Base-by-base conservation (phyloP, 1,139 yeast genomes). In the Pichia kudriavzevii region DNA sequence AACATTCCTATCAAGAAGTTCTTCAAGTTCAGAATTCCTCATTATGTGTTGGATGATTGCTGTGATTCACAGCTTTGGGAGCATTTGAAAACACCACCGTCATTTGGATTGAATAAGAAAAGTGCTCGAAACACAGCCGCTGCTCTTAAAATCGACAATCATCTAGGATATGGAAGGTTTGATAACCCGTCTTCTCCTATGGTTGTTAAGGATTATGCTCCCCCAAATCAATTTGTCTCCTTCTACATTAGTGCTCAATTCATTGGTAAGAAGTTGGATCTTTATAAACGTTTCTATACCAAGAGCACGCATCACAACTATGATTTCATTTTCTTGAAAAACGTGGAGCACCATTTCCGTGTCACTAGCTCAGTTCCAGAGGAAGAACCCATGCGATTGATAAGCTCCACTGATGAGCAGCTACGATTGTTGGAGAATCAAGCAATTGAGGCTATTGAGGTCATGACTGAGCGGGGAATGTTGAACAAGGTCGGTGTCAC, bases 1-100 rank as follows among this genome's bases (percentile, higher is more conserved):
- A 35, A 35, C n/a, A 20, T 26, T 7, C 15, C 16, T 12, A 30
- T 36, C 6, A 39, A 35, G 14, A 36, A 39, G 17, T 39, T 32
- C 48, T 77, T 79, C 53, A 69, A 73, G 20, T 79, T 79, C 56
- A 73, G 67, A 50, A 67, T 79, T 36, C 88, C 87, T 0, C 60
- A 61, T 21, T 66, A 64, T 38, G 55, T 75, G 26, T 57, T 79
- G 22, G 87, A 79, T 47, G 68, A 67, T 26, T 59, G 66, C 3
- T 79, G 87, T 52, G 61, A 68, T 13, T 73, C 75, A 44, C 67
- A 69, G 22, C 59, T 68, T 12, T 55, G 65, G 26, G 61, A 72
- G 2, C 87, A 79, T 52, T 30, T 51, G 21, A 28, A 34, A 14
- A 65, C 79, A 5, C 85, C 87, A 1, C 85, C 87, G n/a, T 67